Evolutionary conservation across 2,329 filamentous ascomycete species (phyloP), one percentile per base, ranked within the genome.

Genomic region (Fusarium sp.): DNA sequence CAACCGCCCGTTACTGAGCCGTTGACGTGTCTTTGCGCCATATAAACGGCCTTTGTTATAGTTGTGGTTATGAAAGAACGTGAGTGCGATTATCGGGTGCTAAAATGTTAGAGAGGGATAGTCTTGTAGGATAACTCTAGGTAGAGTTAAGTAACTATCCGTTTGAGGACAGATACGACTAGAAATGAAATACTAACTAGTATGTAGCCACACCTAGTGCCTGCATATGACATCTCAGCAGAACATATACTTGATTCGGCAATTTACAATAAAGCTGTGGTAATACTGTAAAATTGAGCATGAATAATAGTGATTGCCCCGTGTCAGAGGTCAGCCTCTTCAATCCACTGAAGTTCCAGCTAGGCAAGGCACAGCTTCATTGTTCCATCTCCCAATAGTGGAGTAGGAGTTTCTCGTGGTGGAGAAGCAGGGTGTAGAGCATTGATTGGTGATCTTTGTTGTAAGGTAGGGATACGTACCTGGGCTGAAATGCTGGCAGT

Each of bases 1-100:
- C 32, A 59, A 40, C 47, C 40, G 51, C 28, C 47, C 46, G 40
- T 47, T 54, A 32, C 38, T 54, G 36, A 52, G 46, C 63, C 69
- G 62, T 72, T 70, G 55, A 56, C 43, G 40, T 62, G 49, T 43
- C 66, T 47, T 52, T 59, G 50, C 24, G 36, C 36, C 28, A 48
- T 36, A n/a, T 49, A 38, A 64, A 51, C 53, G 59, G 64, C 38
- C 53, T 54, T 53, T 44, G 43, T 56, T 34, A 45, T n/a, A 21
- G 14, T 9, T 23, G 36, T 21, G 42, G 21, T 44, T 28, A 52
- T 55, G 53, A 24, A 39, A 9, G 34, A 19, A 30, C 17, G 7
- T 36, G 32, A 19, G 8, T n/a, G 26, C 23, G 23, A 34, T 28
- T 55, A 21, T 40, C 10, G 17, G 21, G 17, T 19, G 10, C 7